Conservation (phyloP, 805 yeast species). For the Pichia thaimueangensis region DNA sequence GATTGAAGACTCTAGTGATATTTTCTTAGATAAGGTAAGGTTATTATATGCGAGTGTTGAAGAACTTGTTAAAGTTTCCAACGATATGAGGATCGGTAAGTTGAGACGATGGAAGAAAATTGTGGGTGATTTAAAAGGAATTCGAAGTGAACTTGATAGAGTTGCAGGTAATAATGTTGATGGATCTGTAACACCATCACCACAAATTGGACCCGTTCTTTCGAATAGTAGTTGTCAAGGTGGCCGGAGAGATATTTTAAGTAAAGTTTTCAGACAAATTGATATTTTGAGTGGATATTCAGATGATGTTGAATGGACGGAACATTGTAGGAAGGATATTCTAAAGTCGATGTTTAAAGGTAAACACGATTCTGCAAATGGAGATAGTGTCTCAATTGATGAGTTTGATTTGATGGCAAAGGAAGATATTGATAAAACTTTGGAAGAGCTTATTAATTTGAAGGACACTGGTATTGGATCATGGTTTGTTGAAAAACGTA, state of each 20-base stretch:
- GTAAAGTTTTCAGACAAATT: slow-evolving; percentile 8
- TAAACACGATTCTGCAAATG: background rate
- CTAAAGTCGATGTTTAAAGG: slow-evolving; percentile 1
- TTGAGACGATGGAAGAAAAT: slow-evolving; percentile 41
- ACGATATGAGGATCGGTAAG: slow-evolving; percentile 28
- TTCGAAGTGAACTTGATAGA: slow-evolving; percentile 26
- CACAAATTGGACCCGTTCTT: background rate
- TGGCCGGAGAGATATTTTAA: background rate
- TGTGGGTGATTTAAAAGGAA: slow-evolving; percentile 35
- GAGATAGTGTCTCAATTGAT: background rate
- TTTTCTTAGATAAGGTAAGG: slow-evolving; percentile 9
- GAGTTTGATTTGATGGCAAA: background rate
- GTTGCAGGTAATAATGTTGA: slow-evolving; percentile 10
- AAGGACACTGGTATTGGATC: slow-evolving; percentile 6
- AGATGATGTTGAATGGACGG: background rate
- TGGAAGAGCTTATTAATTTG: slow-evolving; percentile 2
- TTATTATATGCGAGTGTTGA: slow-evolving; percentile 9
- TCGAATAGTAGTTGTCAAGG: background rate
- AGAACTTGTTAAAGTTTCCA: slow-evolving; percentile 29
- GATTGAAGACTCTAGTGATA: slow-evolving; percentile 8
- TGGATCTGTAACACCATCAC: slow-evolving; percentile 6
- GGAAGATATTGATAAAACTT: background rate
- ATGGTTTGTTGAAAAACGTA: slow-evolving; percentile 45
- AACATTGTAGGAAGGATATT: slow-evolving; percentile 6
- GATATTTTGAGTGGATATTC: slow-evolving; percentile 8